Percentiles rank a stretch among this genome's conserved stretches.
phyloP scores from a whole-genome alignment of 2,329 filamentous ascomycete genomes.

The Aspergillus clavatus region DNA sequence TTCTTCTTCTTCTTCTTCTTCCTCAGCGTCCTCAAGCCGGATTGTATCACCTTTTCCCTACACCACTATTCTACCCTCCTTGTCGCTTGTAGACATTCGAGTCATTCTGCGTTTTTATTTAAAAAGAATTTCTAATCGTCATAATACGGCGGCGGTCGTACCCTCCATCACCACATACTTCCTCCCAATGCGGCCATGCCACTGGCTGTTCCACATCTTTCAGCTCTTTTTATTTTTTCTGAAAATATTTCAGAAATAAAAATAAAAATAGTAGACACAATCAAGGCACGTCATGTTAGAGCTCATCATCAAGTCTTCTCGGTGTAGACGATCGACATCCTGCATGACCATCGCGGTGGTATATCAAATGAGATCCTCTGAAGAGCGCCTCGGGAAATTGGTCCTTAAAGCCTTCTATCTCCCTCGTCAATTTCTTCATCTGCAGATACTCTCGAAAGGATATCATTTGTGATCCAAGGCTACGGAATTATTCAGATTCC shows the following conservation, averaged over 20 bases:
- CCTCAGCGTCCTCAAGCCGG: constrained; percentile 10
- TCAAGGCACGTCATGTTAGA: constrained; percentile 25
- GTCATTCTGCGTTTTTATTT: too few species aligned
- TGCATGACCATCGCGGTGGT: constrained; percentile 42
- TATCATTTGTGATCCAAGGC: not conserved
- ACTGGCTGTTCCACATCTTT: constrained; percentile 2
- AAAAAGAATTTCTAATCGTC: too few species aligned
- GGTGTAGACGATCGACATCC: constrained; percentile 39
- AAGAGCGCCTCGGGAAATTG: constrained; percentile 27
- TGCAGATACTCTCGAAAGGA: constrained; percentile 11
- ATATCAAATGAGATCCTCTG: constrained; percentile 44
- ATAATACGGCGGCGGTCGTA: constrained; percentile 4
- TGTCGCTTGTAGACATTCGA: not conserved
- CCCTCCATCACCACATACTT: constrained; percentile 10
- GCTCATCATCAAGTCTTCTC: constrained; percentile 33
- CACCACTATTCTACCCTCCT: not conserved
- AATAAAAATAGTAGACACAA: constrained; percentile 7
- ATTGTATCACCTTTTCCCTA: constrained; percentile 25
- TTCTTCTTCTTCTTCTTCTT: not conserved
- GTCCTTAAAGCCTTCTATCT: constrained; percentile 33
- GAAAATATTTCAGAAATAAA: constrained; percentile 7
- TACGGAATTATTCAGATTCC: too few species aligned
- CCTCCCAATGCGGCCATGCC: not conserved
- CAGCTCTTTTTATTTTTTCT: constrained; percentile 1
- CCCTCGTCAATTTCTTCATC: constrained; percentile 24